phyloP scores from a whole-genome alignment of 202 grass and related monocot species.

The Panicum hallii region DNA sequence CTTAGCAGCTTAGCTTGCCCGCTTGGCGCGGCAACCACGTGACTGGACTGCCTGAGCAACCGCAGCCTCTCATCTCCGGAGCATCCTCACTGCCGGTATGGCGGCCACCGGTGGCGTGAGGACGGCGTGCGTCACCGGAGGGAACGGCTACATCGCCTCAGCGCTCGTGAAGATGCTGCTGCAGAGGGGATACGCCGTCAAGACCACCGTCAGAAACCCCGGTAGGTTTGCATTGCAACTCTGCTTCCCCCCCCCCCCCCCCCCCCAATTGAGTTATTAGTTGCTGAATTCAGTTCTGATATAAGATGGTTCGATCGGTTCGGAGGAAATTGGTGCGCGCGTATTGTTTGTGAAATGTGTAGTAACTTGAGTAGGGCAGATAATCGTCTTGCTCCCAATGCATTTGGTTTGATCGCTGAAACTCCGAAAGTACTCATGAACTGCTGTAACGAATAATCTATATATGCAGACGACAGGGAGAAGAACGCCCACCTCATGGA shows the following conservation, averaged over 20 bases:
- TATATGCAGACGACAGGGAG: slow-evolving; percentile 39
- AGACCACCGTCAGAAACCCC: slow-evolving; percentile 73
- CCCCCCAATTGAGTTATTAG: too few relatives aligned
- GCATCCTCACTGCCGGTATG: background rate
- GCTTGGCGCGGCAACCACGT: too few relatives aligned
- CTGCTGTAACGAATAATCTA: background rate
- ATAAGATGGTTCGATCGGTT: too few relatives aligned
- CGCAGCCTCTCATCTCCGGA: too few relatives aligned
- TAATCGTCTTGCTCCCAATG: too few relatives aligned
- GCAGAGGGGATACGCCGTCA: slow-evolving; percentile 71
- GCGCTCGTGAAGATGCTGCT: slow-evolving; percentile 70
- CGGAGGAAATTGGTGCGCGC: too few relatives aligned
- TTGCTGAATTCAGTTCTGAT: too few relatives aligned
- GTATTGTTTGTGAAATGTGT: too few relatives aligned
- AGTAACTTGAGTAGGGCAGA: too few relatives aligned
- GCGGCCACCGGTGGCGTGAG: background rate
- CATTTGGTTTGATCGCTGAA: background rate
- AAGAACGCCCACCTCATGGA: slow-evolving; percentile 50
- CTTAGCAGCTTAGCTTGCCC: too few relatives aligned
- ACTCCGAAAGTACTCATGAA: background rate
- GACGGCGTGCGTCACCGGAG: slow-evolving; percentile 77
- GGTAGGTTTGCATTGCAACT: background rate
- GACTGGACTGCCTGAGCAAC: too few relatives aligned
- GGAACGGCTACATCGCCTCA: slow-evolving; percentile 70
- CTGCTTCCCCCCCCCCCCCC: too few relatives aligned